phyloP scores from a whole-genome alignment of 768 basidiomycete genomes.

The Chalciporus pseudorubinellus region DNA sequence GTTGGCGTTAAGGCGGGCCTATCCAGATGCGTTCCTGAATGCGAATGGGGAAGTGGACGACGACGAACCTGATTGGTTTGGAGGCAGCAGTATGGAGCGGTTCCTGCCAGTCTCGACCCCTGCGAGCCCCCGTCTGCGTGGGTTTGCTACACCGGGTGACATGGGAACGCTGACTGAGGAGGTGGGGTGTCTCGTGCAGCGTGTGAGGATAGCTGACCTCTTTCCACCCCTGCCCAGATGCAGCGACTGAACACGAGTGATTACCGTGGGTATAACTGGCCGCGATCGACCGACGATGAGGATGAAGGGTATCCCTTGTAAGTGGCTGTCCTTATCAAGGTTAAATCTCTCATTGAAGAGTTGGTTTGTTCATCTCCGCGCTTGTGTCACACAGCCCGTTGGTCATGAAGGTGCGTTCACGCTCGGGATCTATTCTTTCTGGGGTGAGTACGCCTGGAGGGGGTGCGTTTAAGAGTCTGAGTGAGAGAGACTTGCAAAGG shows the following conservation, averaged over 20 bases:
- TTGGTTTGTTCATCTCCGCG: constrained; percentile 8
- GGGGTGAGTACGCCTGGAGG: constrained; percentile 86
- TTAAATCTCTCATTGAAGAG: background rate
- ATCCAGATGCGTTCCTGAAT: constrained; percentile 89
- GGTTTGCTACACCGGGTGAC: constrained; percentile 90
- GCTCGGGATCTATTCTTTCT: constrained; percentile 71
- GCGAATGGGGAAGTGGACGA: constrained; percentile 49
- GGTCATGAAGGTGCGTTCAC: constrained; percentile 86
- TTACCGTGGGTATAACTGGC: constrained; percentile 65
- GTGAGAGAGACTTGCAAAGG: constrained; percentile 80
- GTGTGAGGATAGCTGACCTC: background rate
- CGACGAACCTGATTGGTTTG: constrained; percentile 36
- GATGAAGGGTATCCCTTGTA: constrained; percentile 91
- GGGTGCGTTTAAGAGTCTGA: constrained; percentile 73
- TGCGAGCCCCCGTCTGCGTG: constrained; percentile 82
- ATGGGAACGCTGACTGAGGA: constrained; percentile 87
- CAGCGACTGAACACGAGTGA: constrained; percentile 83
- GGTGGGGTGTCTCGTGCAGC: constrained; percentile 35
- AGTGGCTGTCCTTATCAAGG: constrained; percentile 33
- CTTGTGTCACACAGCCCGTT: constrained; percentile 60
- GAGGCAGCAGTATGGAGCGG: constrained; percentile 62
- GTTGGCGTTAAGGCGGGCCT: constrained; percentile 86
- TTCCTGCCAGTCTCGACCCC: constrained; percentile 76
- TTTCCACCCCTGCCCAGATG: constrained; percentile 53
- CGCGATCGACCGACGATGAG: constrained; percentile 63